Evolutionary conservation across 495 filamentous ascomycete species (phyloP).

Genomic region (Friedmanniomyces endolithicus): DNA sequence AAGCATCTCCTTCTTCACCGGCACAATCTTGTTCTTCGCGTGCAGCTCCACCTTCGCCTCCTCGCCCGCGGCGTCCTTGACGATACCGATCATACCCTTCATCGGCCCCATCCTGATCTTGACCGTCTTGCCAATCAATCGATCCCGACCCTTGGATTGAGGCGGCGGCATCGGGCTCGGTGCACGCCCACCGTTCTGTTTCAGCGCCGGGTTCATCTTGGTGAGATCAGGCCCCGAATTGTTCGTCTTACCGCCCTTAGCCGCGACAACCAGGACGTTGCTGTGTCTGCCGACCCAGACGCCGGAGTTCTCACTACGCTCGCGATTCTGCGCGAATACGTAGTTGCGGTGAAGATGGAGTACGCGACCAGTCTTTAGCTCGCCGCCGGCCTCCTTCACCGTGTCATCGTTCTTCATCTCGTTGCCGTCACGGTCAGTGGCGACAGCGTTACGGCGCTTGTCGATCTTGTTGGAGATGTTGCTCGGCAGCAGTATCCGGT

Average conservation of each 20-base stretch:
- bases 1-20: slow-evolving; percentile 62
- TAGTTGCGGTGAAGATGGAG: slow-evolving; percentile 83
- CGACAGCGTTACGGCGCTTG: slow-evolving; percentile 66
- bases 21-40: slow-evolving; percentile 77
- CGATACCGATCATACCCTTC: slow-evolving; percentile 88
- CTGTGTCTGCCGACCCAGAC: slow-evolving; percentile 77
- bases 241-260: slow-evolving; percentile 66
- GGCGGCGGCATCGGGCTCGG: slow-evolving; percentile 58
- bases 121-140: slow-evolving; percentile 82
- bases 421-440: slow-evolving; percentile 83
- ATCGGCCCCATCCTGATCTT: slow-evolving; percentile 68
- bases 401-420: slow-evolving; percentile 87
- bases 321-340: slow-evolving; percentile 72
- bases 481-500: slow-evolving; percentile 70
- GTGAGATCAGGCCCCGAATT: slow-evolving; percentile 57
- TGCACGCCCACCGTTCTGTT: slow-evolving; percentile 39
- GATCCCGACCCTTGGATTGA: slow-evolving; percentile 63
- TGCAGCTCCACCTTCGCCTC: slow-evolving; percentile 85
- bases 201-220: slow-evolving; percentile 83
- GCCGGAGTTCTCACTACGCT: slow-evolving; percentile 77
- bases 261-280: slow-evolving; percentile 77
- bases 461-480: slow-evolving; percentile 81
- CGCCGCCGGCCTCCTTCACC: slow-evolving; percentile 78
- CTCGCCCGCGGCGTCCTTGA: slow-evolving; percentile 79
- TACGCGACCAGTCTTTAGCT: slow-evolving; percentile 74